phyloP scores from a whole-genome alignment of 345 rosid genomes.

The Populus simonii region DNA sequence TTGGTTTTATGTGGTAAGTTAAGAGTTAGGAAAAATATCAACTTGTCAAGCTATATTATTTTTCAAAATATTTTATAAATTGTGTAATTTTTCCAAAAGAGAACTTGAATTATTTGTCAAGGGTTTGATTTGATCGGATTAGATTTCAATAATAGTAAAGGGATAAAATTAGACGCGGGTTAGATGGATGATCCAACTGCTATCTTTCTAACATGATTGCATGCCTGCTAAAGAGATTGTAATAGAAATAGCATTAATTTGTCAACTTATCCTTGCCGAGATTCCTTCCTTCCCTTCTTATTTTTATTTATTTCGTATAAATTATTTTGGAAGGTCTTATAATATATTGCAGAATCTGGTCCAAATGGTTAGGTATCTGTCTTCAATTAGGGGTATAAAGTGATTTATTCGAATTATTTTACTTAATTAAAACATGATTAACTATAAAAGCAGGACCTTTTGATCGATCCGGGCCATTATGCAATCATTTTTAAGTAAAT shows the following conservation, averaged over 20 bases:
- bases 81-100: too few relatives aligned
- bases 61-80: too few relatives aligned
- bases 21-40: too few relatives aligned
- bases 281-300: background rate
- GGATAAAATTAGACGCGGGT: background rate
- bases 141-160: too few relatives aligned
- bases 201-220: background rate
- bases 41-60: too few relatives aligned
- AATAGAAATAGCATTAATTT: background rate
- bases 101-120: too few relatives aligned
- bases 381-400: background rate
- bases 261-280: background rate
- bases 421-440: background rate
- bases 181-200: background rate
- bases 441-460: background rate
- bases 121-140: too few relatives aligned
- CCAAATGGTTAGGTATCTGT: constrained; percentile 1
- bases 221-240: background rate
- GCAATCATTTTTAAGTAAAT: background rate
- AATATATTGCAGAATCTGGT: background rate
- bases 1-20: too few relatives aligned
- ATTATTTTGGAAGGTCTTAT: background rate
- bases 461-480: background rate
- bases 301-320: background rate
- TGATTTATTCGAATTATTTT: background rate